Evolutionary conservation across 148 eudicot genomes (phyloP).

Genomic region (Mesembryanthemum crystallinum): DNA sequence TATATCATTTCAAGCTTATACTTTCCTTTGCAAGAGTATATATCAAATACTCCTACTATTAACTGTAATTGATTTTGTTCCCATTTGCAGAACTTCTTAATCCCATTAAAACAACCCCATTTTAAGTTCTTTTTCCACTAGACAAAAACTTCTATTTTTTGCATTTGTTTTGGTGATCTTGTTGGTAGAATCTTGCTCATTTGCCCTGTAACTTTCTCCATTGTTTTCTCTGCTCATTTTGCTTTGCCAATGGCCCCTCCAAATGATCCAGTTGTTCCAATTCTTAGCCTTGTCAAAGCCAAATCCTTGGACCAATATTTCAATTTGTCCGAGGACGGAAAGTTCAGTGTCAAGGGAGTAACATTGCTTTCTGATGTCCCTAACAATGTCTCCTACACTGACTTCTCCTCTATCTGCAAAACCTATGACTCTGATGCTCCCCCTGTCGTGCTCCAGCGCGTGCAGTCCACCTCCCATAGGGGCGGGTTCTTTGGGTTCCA

Average conservation of each 20-base stretch:
- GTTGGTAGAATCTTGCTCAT: background rate
- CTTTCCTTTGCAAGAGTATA: no score
- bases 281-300: conserved; percentile 8
- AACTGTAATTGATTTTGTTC: no score
- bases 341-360: conserved; percentile 39
- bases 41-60: no score
- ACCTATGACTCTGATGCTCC: conserved; percentile 50
- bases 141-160: no score
- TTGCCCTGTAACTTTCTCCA: background rate
- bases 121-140: no score
- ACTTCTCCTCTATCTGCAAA: conserved; percentile 44
- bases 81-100: no score
- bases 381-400: conserved; percentile 40
- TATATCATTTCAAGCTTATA: no score
- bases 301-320: conserved; percentile 29
- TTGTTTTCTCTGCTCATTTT: conserved; percentile 5
- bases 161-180: background rate
- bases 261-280: conserved; percentile 35
- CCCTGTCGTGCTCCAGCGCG: conserved; percentile 38
- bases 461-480: conserved; percentile 33
- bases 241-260: conserved; percentile 49
- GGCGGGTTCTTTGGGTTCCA: conserved; percentile 66
- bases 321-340: conserved; percentile 37
- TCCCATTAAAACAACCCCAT: no score
- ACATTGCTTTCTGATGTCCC: conserved; percentile 54